These are phyloP conservation scores for Trichoderma sp. DNA, from an alignment of 2,329 filamentous ascomycete genomes.

Conservation along the genomic window DNA sequence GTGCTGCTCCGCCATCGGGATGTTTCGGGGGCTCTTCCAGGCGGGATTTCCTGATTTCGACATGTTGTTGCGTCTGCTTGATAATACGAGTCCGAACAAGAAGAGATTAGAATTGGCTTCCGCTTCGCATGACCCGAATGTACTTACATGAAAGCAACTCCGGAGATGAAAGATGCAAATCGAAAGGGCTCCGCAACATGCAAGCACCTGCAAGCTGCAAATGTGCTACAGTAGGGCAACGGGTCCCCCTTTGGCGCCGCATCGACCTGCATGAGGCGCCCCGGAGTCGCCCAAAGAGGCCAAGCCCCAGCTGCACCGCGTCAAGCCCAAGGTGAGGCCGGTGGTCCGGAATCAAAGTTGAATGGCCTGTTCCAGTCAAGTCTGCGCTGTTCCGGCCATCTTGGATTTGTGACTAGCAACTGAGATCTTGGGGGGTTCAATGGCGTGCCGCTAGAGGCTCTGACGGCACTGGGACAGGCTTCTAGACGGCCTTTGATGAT, in stretches of 20 bases:
- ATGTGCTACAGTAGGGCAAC: not conserved
- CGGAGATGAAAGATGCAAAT: not conserved
- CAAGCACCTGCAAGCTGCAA: not conserved
- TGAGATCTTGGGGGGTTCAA: not conserved
- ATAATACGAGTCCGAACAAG: not conserved
- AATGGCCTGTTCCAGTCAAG: not conserved
- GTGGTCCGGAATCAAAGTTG: not conserved
- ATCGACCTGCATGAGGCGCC: conserved; percentile 17
- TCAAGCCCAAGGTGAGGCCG: not conserved
- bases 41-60: conserved; percentile 5
- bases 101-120: not conserved
- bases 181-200: not conserved
- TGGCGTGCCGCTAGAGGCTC: not conserved
- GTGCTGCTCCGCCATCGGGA: conserved; percentile 1
- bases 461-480: not conserved
- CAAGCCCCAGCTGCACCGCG: not conserved
- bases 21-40: not conserved
- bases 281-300: conserved; percentile 20
- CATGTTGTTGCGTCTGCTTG: not conserved
- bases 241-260: not conserved
- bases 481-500: not conserved
- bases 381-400: not conserved
- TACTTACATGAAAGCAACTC: not conserved
- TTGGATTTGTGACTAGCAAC: conserved; percentile 13
- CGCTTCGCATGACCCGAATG: not conserved